phyloP scores from a whole-genome alignment of 371 early-diverging fungal species.

The Apophysomyces sp. region DNA sequence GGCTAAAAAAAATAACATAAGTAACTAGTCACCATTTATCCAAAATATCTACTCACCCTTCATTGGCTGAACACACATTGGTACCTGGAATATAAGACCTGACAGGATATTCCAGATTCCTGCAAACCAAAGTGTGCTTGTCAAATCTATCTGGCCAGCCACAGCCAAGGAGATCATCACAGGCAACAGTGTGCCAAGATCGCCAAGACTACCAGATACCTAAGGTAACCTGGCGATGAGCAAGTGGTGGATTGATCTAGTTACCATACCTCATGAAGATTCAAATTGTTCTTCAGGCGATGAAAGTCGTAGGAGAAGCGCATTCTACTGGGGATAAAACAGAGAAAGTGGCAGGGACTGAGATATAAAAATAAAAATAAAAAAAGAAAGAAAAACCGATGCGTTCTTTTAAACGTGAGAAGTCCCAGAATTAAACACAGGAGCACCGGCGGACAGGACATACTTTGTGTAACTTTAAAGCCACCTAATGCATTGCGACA shows the following conservation, averaged over 20 bases:
- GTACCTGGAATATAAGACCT: conserved; percentile 76
- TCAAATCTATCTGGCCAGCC: conserved; percentile 74
- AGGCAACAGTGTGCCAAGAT: conserved; percentile 87
- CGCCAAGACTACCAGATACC: conserved; percentile 77
- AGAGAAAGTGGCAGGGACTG: not conserved
- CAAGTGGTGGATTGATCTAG: not conserved
- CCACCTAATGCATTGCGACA: too few species aligned
- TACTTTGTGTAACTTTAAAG: not conserved
- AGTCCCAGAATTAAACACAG: not conserved
- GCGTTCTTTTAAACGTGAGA: not conserved
- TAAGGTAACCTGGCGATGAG: conserved; percentile 8
- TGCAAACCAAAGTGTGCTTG: conserved; percentile 84
- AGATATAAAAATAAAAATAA: not conserved
- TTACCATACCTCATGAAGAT: conserved; percentile 29
- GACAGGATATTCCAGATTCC: conserved; percentile 87
- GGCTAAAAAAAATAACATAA: conserved; percentile 41
- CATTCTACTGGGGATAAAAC: not conserved
- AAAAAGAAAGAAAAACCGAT: not conserved
- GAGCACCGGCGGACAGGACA: not conserved
- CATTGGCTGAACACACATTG: conserved; percentile 88
- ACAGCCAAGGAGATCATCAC: conserved; percentile 81
- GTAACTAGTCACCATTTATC: not conserved
- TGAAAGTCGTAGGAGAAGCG: not conserved
- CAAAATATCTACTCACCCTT: conserved; percentile 54
- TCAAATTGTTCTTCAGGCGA: conserved; percentile 19